Percentiles rank a stretch among this genome's conserved stretches.
phyloP scores from a whole-genome alignment of 1,284 basidiomycete species.

The Ustilago vetiveriae region DNA sequence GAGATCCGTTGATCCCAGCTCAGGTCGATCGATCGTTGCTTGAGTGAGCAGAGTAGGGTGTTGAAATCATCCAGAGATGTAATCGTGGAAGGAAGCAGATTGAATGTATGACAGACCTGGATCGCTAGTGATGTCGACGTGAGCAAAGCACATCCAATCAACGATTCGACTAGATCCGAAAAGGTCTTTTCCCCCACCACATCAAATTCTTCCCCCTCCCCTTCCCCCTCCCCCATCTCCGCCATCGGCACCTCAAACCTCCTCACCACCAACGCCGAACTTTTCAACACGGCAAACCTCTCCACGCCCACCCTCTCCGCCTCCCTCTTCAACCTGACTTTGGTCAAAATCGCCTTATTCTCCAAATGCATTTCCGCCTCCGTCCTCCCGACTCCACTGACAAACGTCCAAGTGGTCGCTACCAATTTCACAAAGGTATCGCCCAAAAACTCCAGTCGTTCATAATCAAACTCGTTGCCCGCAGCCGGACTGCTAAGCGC shows the following conservation, averaged over 20 bases:
- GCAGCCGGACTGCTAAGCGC: constrained; percentile 37
- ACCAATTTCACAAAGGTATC: constrained; percentile 53
- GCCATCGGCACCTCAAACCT: constrained; percentile 8
- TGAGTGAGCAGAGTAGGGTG: constrained; percentile 8
- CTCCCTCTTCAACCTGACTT: constrained; percentile 35
- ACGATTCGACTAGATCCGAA: constrained; percentile 47
- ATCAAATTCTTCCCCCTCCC: not conserved
- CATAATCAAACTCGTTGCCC: constrained; percentile 29
- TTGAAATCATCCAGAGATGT: constrained; percentile 12
- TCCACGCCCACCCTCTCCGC: constrained; percentile 22
- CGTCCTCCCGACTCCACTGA: constrained; percentile 12
- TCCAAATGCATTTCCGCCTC: constrained; percentile 48
- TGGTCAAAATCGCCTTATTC: constrained; percentile 45
- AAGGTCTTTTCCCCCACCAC: constrained; percentile 32
- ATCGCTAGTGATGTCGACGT: constrained; percentile 5
- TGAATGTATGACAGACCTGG: constrained; percentile 9
- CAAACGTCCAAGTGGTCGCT: constrained; percentile 45
- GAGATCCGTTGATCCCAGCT: constrained; percentile 27
- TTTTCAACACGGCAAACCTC: constrained; percentile 13
- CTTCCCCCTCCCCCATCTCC: constrained; percentile 2
- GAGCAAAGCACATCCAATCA: constrained; percentile 41
- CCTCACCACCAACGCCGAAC: not conserved
- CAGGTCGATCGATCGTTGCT: constrained; percentile 15
- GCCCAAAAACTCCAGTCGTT: constrained; percentile 53
- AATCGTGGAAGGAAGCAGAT: constrained; percentile 25